Evolutionary conservation across 495 filamentous ascomycete genomes (phyloP), one percentile per base, ranked within the genome.

Genomic region (Penicillium parvum): DNA sequence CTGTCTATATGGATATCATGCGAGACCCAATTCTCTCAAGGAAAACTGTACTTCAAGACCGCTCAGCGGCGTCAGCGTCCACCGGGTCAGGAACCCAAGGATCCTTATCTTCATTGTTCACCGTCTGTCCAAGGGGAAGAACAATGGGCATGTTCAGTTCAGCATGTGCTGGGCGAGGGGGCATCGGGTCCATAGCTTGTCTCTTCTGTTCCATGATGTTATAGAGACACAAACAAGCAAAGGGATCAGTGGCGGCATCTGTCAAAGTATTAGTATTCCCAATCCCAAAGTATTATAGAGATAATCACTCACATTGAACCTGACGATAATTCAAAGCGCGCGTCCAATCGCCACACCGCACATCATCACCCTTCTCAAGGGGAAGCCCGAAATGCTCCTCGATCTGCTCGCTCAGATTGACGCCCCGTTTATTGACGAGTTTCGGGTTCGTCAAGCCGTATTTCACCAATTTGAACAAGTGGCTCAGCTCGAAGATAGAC

Each of bases 191-290:
- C 40, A 95, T 70, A 8, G 70, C 64, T 43, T 71, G 63, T 34
- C 89, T 67, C 42, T 85, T 83, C 26, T 74, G 58, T 52, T 95
- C 78, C 47, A 95, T 72, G 2, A 69, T 63, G 37, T 85, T 70
- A 57, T 76, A 92, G 19, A 95, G 72, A 53, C 85, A 81, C 12
- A 91, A 49, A 21, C 81, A 81, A 38, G 87, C 88, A 55, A 91
- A 96, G 2, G 88, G 81, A 58, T 96, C 90, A 1, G 81, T 78
- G 11, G 88, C 88, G 6, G 88, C 86, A 67, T 96, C 84, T 88
- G 35, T 26, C 1, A 2, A 8, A 17, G 11, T 10, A 10, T 52
- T 17, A 52, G 50, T 20, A 25, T 12, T 32, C 12, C 14, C 15
- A 23, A 21, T 25, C 23, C 18, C 18, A 11, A 28, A 25, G 22